Percentiles rank a stretch among this genome's conserved stretches.
Evolutionary conservation across 345 rosid species (phyloP).

Genomic region (Citrus reticulata): DNA sequence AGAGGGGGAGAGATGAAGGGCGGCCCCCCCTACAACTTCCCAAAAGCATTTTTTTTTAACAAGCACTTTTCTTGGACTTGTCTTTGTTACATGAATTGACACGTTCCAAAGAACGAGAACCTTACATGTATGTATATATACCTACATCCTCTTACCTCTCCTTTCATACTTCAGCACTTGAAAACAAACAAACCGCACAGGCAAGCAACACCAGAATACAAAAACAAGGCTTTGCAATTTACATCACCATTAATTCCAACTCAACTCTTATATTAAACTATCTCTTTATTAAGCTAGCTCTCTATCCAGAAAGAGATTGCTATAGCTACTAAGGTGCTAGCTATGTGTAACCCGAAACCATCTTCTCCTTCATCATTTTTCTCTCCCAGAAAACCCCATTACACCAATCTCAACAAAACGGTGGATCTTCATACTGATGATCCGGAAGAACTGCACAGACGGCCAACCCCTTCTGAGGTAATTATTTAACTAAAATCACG

Average conservation of each 20-base stretch:
- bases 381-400: slow-evolving; percentile 38
- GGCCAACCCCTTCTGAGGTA: slow-evolving; percentile 92
- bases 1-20: not conserved
- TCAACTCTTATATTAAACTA: not conserved
- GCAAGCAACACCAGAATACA: slow-evolving; percentile 8
- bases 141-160: slow-evolving; percentile 9
- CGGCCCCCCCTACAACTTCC: slow-evolving; percentile 9
- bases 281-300: not conserved
- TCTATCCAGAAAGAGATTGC: slow-evolving; percentile 4
- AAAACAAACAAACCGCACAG: slow-evolving; percentile 15
- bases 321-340: not conserved
- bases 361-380: slow-evolving; percentile 52
- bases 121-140: slow-evolving; percentile 39
- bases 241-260: not conserved
- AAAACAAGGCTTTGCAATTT: not conserved
- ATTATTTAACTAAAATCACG: not conserved
- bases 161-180: slow-evolving; percentile 3
- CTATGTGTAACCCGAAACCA: slow-evolving; percentile 63
- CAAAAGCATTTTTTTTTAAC: not conserved
- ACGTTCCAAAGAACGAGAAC: slow-evolving; percentile 15
- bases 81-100: slow-evolving; percentile 16
- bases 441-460: slow-evolving; percentile 44
- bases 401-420: slow-evolving; percentile 39
- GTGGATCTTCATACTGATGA: slow-evolving; percentile 29
- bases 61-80: not conserved